phyloP scores from a whole-genome alignment of 1,284 basidiomycete species.

The Ganoderma multipileum region DNA sequence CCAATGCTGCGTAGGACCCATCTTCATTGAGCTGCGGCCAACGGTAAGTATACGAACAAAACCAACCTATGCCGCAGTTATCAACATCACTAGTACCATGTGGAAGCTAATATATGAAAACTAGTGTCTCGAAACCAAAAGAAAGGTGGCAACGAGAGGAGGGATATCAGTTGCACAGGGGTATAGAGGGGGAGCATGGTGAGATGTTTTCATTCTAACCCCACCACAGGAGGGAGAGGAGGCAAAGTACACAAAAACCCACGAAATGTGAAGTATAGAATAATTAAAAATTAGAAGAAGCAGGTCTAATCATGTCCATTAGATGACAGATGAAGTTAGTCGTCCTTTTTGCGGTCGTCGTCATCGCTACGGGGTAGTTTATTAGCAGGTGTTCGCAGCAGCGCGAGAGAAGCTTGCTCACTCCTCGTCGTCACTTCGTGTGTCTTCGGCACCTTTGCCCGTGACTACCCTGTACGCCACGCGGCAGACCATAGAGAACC shows the following conservation, averaged over 20 bases:
- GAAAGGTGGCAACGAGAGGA: neutral
- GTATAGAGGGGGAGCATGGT: neutral
- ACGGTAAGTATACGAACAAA: constrained; percentile 2
- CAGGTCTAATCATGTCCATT: constrained; percentile 28
- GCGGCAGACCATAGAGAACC: constrained; percentile 87
- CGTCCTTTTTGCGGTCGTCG: constrained; percentile 32
- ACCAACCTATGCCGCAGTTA: neutral
- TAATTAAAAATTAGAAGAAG: constrained; percentile 22
- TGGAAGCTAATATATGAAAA: neutral
- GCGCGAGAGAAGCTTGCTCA: constrained; percentile 39
- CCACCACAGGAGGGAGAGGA: constrained; percentile 8
- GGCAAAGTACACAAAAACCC: constrained; percentile 6
- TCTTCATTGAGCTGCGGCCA: neutral
- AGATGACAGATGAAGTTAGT: constrained; percentile 25
- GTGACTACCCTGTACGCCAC: constrained; percentile 84
- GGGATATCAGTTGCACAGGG: constrained; percentile 8
- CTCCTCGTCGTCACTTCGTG: constrained; percentile 86
- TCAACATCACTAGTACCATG: constrained; percentile 1
- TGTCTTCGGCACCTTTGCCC: constrained; percentile 84
- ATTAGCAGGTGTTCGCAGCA: neutral
- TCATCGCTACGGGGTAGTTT: constrained; percentile 14
- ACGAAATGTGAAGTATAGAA: neutral
- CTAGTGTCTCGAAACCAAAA: neutral
- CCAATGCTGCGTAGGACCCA: neutral
- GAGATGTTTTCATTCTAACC: constrained; percentile 22